Conservation (phyloP, 2,329 filamentous ascomycete genomes). For the Botrytis porri region DNA sequence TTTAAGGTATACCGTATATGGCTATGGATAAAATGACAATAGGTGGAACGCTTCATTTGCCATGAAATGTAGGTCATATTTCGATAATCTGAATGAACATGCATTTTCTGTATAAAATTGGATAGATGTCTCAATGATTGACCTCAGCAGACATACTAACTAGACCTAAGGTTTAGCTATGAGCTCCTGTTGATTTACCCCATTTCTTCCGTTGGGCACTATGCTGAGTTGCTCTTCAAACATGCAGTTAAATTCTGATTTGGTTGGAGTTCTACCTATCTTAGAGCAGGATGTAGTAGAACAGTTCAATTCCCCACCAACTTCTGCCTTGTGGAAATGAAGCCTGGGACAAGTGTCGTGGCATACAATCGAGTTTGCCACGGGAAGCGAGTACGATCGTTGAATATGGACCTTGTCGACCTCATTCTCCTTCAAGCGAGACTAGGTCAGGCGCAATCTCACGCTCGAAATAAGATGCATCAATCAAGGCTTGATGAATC, state of each 20-base stretch:
- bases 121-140: neutral
- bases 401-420: neutral
- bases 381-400: neutral
- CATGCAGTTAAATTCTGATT: neutral
- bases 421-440: no score
- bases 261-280: neutral
- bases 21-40: neutral
- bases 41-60: neutral
- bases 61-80: neutral
- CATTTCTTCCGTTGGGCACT: fast-evolving
- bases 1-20: neutral
- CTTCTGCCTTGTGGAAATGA: neutral
- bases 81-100: neutral
- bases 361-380: neutral
- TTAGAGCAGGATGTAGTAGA: neutral
- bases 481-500: no score
- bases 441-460: no score
- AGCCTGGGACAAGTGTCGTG: neutral
- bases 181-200: no score
- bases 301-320: neutral
- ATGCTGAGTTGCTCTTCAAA: neutral
- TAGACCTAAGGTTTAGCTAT: no score
- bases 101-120: neutral
- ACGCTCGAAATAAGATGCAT: no score
- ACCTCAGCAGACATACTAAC: neutral